Base-by-base conservation (phyloP, 441 rosid species). In the Caryocar brasiliense region DNA sequence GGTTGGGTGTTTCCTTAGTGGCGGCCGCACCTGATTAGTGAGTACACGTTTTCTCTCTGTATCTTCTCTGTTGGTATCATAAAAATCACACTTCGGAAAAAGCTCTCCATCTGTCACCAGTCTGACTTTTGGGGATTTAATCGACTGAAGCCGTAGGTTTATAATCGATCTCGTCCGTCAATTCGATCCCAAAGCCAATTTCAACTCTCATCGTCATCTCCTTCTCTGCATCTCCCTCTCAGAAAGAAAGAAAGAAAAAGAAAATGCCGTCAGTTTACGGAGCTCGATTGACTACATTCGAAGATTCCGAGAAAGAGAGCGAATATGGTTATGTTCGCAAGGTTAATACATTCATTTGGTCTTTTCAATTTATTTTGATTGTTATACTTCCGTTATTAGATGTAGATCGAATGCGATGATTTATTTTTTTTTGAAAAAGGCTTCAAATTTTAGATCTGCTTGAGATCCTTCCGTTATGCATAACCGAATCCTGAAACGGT, bases 241-340 rank as follows among this genome's bases (percentile, higher is more conserved):
- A 39, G 7, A 36, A 19, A 28, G 14, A 40, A 27, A 20, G 36
- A 6, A 25, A n/a, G n/a, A n/a, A n/a, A n/a, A n/a, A n/a, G n/a
- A 77, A 73, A 66, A 93, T 93, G 97, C 87, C 97, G 64, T 68
- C 97, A 6, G 83, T 73, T 40, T 82, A 93, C 72, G 93, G 84
- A 72, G 86, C 82, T 26, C 79, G 90, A 47, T 65, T 93, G 66
- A 93, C 97, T 14, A 84, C 99, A 13, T 93, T 93, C 54, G 99
- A 93, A 70, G 99, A 93, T 50, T 66, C 85, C 25, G 96, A 93
- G 79, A 89, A 89, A 72, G 99, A 93, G 81, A 89, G 97, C 76
- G 96, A 93, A 80, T 89, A 82, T 59, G 97, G 99, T 51, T 86
- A 89, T 48, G 94, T 93, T 59, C 99, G 97, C 49, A 89, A 93